A percentile compares a stretch with the other conserved stretches of the same genome.
Evolutionary conservation across 345 rosid genomes (phyloP).

Genomic region (Microcos paniculata): DNA sequence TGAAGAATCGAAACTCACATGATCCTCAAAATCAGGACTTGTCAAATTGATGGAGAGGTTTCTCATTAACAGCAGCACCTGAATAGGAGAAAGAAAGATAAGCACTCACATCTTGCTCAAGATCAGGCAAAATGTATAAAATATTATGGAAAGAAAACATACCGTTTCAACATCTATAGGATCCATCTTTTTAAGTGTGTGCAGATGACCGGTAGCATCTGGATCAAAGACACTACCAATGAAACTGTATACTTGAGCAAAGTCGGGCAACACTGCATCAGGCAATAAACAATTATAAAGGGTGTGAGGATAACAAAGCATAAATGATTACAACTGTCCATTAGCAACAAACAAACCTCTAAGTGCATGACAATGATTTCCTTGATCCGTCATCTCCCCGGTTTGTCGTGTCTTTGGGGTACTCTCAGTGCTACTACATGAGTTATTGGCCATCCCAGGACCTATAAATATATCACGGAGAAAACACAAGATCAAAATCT

Average conservation of each 20-base stretch:
- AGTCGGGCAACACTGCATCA: conserved; percentile 81
- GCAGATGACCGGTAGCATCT: conserved; percentile 58
- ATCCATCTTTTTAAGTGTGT: conserved; percentile 84
- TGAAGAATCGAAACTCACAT: conserved; percentile 51
- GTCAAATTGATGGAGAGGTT: conserved; percentile 85
- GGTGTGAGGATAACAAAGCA: conserved; percentile 2
- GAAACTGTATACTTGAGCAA: conserved; percentile 78
- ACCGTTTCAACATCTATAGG: conserved; percentile 94
- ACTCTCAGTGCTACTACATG: conserved; percentile 68
- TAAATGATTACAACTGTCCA: neutral
- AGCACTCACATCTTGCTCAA: neutral
- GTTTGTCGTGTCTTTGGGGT: conserved; percentile 42
- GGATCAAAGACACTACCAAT: conserved; percentile 63
- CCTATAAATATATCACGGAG: conserved; percentile 30
- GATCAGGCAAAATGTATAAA: conserved; percentile 6
- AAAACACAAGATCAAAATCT: neutral
- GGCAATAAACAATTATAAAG: conserved; percentile 18
- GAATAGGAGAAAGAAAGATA: conserved; percentile 25
- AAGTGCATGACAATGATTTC: conserved; percentile 46
- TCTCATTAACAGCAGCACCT: conserved; percentile 90
- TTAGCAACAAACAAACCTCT: conserved; percentile 43
- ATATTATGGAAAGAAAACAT: conserved; percentile 16
- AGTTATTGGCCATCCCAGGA: conserved; percentile 44
- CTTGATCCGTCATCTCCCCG: conserved; percentile 49
- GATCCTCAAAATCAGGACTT: conserved; percentile 90